A percentile compares a stretch with the other conserved stretches of the same genome.
Conservation (phyloP, 1,284 basidiomycete genomes). For the Amylostereum chailletii region DNA sequence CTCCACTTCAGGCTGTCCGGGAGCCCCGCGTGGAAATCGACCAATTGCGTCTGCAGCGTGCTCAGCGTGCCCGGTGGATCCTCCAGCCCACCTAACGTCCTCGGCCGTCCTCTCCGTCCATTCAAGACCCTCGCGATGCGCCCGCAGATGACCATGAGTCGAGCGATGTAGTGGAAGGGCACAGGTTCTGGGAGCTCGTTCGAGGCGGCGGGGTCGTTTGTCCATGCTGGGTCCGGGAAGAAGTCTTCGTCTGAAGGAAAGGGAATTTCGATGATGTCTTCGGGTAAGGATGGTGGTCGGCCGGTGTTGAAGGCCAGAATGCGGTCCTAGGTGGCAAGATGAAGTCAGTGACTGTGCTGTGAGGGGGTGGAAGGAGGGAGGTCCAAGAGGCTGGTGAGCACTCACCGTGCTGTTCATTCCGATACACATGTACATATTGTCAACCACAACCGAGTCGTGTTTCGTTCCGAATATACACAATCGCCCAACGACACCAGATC, state of each 20-base stretch:
- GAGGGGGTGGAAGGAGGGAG: background rate
- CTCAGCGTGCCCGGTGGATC: constrained; percentile 21
- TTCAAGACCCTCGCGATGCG: constrained; percentile 28
- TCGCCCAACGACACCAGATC: no score
- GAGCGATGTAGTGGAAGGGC: constrained; percentile 27
- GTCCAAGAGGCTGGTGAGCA: background rate
- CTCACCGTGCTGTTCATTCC: background rate
- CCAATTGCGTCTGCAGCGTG: constrained; percentile 26
- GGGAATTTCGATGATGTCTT: constrained; percentile 32
- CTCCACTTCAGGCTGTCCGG: constrained; percentile 28
- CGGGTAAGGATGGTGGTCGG: constrained; percentile 25
- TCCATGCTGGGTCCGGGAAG: constrained; percentile 24
- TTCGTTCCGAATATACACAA: no score
- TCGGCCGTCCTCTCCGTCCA: constrained; percentile 24
- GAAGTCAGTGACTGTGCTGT: background rate
- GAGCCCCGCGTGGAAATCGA: constrained; percentile 26
- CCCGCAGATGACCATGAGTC: constrained; percentile 32
- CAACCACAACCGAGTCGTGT: no score
- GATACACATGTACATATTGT: background rate
- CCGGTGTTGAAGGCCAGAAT: constrained; percentile 28
- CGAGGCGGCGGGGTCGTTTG: constrained; percentile 14
- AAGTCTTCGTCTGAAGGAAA: constrained; percentile 29
- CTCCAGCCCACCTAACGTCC: constrained; percentile 23
- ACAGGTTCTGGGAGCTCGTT: constrained; percentile 22
- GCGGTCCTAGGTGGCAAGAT: constrained; percentile 17